Evolutionary conservation across 768 basidiomycete genomes (phyloP).

Genomic region (Auricularia heimuer): DNA sequence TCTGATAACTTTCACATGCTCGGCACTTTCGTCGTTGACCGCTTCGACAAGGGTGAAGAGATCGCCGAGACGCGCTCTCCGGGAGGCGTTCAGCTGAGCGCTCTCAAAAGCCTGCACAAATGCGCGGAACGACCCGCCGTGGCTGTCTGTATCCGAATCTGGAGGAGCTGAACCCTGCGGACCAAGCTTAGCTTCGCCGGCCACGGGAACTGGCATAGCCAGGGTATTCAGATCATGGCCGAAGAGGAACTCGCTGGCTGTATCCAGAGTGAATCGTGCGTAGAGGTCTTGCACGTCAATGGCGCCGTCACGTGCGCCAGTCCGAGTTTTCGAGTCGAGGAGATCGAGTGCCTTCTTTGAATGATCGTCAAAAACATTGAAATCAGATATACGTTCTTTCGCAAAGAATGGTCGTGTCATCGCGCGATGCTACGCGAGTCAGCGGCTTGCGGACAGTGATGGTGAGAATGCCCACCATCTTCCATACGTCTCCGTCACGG

Average conservation of each 20-base stretch:
- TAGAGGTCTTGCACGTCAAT: slow-evolving; percentile 62
- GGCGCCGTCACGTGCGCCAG: slow-evolving; percentile 27
- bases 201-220: slow-evolving; percentile 40
- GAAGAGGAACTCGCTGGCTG: slow-evolving; percentile 66
- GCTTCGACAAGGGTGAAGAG: slow-evolving; percentile 38
- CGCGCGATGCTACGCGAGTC: slow-evolving; percentile 42
- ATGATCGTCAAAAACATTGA: slow-evolving; percentile 55
- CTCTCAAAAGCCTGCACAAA: slow-evolving; percentile 37
- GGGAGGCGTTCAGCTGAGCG: slow-evolving; percentile 26
- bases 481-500: slow-evolving; percentile 40
- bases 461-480: slow-evolving; percentile 23
- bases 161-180: slow-evolving; percentile 45
- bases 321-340: slow-evolving; percentile 35
- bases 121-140: slow-evolving; percentile 37
- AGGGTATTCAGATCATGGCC: slow-evolving; percentile 56
- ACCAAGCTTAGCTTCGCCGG: slow-evolving; percentile 36
- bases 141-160: slow-evolving; percentile 30
- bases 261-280: slow-evolving; percentile 57
- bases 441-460: slow-evolving; percentile 8
- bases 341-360: slow-evolving; percentile 13
- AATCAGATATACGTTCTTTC: slow-evolving; percentile 58
- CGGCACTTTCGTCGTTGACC: slow-evolving; percentile 27
- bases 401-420: slow-evolving; percentile 68
- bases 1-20: slow-evolving; percentile 28
- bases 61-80: slow-evolving; percentile 26